These are phyloP conservation scores for Flaveria sonorensis DNA, from an alignment of 129 eudicot genomes.

Conservation along the genomic window DNA sequence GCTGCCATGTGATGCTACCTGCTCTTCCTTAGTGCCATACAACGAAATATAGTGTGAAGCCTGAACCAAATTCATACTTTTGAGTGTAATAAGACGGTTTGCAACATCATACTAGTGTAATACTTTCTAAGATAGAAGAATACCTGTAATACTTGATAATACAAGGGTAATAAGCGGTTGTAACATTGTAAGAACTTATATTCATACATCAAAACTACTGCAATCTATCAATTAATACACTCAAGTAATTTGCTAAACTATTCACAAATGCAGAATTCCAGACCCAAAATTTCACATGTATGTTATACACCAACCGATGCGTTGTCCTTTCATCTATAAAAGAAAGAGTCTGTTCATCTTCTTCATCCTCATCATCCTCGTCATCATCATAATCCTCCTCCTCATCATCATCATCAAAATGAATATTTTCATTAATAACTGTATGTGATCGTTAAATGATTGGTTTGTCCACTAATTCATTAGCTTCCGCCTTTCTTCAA, in stretches of 20 bases:
- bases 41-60: no score
- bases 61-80: no score
- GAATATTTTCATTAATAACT: constrained; percentile 26
- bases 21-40: no score
- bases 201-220: not conserved
- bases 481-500: constrained; percentile 73
- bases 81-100: no score
- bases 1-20: no score
- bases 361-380: constrained; percentile 24
- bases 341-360: constrained; percentile 19
- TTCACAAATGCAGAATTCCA: constrained; percentile 26
- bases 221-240: constrained; percentile 8
- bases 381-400: constrained; percentile 18
- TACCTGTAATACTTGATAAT: not conserved
- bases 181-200: not conserved
- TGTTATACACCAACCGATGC: constrained; percentile 29
- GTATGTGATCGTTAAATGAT: constrained; percentile 23
- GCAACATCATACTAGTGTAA: no score
- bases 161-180: not conserved
- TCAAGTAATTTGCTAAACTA: constrained; percentile 21
- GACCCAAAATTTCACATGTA: constrained; percentile 34
- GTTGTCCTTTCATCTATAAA: constrained; percentile 28
- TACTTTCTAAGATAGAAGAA: no score
- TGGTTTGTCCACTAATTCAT: constrained; percentile 42
- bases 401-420: constrained; percentile 41